A percentile compares a stretch with the other conserved stretches of the same genome.
These are phyloP conservation scores for Scenedesmus sp. DNA, from an alignment of 163 green algal species.

Conservation along the genomic window DNA sequence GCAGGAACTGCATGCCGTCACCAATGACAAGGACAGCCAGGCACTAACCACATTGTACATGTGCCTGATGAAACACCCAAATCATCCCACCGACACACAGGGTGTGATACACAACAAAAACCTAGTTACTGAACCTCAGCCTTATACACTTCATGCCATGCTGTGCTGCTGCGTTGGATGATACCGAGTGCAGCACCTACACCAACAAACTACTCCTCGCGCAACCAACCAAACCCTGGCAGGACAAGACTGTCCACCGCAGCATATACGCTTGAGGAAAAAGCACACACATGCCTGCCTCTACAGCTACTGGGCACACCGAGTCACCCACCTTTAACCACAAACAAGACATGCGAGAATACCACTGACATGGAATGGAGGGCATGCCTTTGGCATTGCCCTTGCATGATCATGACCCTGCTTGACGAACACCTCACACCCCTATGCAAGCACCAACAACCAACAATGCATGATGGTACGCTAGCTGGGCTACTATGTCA, in stretches of 20 bases:
- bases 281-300: neutral
- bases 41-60: neutral
- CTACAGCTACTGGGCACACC: neutral
- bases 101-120: neutral
- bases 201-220: no score
- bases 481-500: neutral
- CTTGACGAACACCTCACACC: neutral
- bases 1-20: neutral
- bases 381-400: neutral
- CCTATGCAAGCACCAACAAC: neutral
- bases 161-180: neutral
- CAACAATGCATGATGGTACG: neutral
- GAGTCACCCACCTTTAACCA: neutral
- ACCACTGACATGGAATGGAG: neutral
- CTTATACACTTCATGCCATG: neutral
- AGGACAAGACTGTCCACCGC: no score
- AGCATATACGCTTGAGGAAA: neutral
- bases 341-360: neutral
- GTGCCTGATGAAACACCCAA: neutral
- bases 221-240: no score
- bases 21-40: neutral
- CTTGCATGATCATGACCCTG: neutral
- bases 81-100: neutral
- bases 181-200: neutral
- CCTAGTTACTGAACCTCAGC: neutral